Evolutionary conservation across 805 yeast genomes (phyloP), one percentile per base, ranked within the genome.

Genomic region (Danielia oregonensis): DNA sequence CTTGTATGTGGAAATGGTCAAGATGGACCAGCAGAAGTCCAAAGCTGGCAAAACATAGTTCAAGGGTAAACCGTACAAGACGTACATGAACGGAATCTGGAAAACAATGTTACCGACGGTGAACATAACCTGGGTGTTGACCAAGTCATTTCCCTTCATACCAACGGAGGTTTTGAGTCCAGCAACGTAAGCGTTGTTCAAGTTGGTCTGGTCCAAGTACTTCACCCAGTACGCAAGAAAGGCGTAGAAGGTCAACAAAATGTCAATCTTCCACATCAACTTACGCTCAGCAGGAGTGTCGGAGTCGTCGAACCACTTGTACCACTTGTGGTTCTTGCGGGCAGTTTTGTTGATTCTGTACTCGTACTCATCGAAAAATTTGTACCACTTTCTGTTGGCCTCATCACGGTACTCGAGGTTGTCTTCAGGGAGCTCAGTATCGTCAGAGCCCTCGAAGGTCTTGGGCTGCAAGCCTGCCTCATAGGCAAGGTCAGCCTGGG

Each of bases 321-420:
- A 54, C 59, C 57, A 54, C 33, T 43, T 39, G 35, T 43, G 58
- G 26, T 29, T 33, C 16, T 32, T 30, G 4, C 53, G 36, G 12
- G 44, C 46, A 11, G 36, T 23, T 26, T 41, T 44, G 23, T 49
- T 50, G 25, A 37, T 29, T 14, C 63, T 36, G 40, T 59, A 57
- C 35, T 59, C 63, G 35, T 51, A 59, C 39, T 59, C 63, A 37
- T 59, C 63, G 40, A 72, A 73, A 39, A 58, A 72, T 18, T 62
- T 63, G 61, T 61, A 70, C 74, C 78, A 74, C 23, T 67, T 62
- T 31, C 78, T 60, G 40, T 68, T 50, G 6, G 76, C 76, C 49
- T 74, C 79, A 48, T 75, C 79, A 42, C 79, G 57, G 47, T 65
- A 69, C 46, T 73, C 78, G 26, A 49, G 29, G 15, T 33, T 16